Base-by-base conservation (phyloP, 345 rosid species). In the Erucastrum elatum region DNA sequence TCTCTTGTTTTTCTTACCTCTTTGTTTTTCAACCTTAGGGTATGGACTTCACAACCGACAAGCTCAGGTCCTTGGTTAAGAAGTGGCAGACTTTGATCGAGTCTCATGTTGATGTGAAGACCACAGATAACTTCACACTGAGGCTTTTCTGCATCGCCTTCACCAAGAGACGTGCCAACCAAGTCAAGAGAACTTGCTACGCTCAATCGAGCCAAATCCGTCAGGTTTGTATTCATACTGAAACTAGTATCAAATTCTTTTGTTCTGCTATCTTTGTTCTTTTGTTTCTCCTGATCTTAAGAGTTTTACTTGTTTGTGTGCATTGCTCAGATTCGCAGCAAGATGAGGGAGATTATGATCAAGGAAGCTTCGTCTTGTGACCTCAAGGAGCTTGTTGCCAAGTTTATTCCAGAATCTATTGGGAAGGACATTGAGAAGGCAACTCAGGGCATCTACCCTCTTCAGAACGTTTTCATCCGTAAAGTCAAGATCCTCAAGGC, bases 61-160 rank as follows among this genome's bases (percentile, higher is more conserved):
- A 95, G 75, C 75, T 93, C 75, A 95, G 99, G 90, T 95, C 99
- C 0, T 83, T 95, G 87, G 99, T 93, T 56, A 85, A 89, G 53
- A 95, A 90, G 81, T 95, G 98, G 98, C 97, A 95, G 81, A 93
- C 96, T 17, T 82, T 93, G 86, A 91, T 91, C 39, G 99, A 95
- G 85, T 85, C 90, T 65, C 93, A 90, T 69, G 99, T 93, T 12
- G 99, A 96, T 87, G 96, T 96, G 21, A 96, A 96, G 84, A 93
- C 99, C 4, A 96, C 96, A 0, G 99, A 91, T 35, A 89, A 80
- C 84, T 91, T 82, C 78, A 96, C 97, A 1, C 66, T 91, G 73
- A 91, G 98, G 87, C 80, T 96, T 82, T 96, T 96, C 86, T 93
- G 97, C 82, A 91, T 95, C 39, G 97, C 89, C 33, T 95, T 96